phyloP scores from a whole-genome alignment of 371 early-diverging fungal genomes.

The Agmasoma carcini region DNA sequence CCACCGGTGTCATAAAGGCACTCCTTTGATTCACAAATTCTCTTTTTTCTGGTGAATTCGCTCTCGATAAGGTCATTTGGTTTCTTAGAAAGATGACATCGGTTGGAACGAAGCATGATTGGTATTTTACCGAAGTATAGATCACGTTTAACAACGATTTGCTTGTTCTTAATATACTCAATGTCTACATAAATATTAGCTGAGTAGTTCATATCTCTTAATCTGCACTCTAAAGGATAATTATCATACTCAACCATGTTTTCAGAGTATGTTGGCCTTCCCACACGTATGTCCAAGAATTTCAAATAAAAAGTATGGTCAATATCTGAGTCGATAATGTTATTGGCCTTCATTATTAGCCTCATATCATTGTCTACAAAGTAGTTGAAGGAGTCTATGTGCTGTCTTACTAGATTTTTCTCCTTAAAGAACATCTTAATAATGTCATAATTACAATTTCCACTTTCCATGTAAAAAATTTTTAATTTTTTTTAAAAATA shows the following conservation, averaged over 20 bases:
- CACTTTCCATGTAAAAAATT: slow-evolving; percentile 5
- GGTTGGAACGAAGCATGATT: slow-evolving; percentile 81
- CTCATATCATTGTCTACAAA: slow-evolving; percentile 84
- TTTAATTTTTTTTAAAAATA: too few species aligned
- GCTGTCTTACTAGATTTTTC: slow-evolving; percentile 95
- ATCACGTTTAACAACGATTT: slow-evolving; percentile 66
- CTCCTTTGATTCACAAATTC: slow-evolving; percentile 63
- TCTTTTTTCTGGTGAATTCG: slow-evolving; percentile 63
- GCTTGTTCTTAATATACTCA: slow-evolving; percentile 75
- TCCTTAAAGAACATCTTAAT: slow-evolving; percentile 84
- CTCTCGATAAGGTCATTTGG: slow-evolving; percentile 45
- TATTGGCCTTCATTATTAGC: slow-evolving; percentile 80
- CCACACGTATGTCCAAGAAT: slow-evolving; percentile 53
- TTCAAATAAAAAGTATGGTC: slow-evolving; percentile 87
- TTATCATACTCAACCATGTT: slow-evolving; percentile 54
- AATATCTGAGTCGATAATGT: slow-evolving; percentile 83
- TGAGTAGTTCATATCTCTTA: slow-evolving; percentile 91
- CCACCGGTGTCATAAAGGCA: slow-evolving; percentile 97
- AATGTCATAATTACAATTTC: slow-evolving; percentile 51
- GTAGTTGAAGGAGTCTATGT: slow-evolving; percentile 96
- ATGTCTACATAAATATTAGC: slow-evolving; percentile 85
- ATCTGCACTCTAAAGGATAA: slow-evolving; percentile 93
- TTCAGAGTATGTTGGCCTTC: slow-evolving; percentile 57
- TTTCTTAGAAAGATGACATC: slow-evolving; percentile 58
- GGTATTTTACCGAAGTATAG: slow-evolving; percentile 88